Percentiles rank a stretch among this genome's conserved stretches.
Evolutionary conservation across 805 yeast genomes (phyloP).

Genomic region (Peterozyma xylosa): DNA sequence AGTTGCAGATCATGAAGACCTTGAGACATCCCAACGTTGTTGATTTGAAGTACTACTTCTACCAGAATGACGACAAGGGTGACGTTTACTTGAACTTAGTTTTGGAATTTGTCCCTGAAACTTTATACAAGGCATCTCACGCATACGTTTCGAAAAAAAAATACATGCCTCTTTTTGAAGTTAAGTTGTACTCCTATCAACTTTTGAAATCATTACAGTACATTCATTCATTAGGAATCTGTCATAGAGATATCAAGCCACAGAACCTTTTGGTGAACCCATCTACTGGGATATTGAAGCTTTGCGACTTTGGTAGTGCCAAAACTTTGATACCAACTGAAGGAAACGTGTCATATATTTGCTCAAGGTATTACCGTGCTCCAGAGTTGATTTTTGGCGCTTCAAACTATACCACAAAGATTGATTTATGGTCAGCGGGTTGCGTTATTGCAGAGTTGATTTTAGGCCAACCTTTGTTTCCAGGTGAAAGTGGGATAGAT

Average conservation of each 20-base stretch:
- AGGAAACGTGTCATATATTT: conserved; percentile 93
- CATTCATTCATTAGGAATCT: conserved; percentile 67
- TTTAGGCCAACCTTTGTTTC: conserved; percentile 93
- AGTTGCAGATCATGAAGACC: conserved; percentile 89
- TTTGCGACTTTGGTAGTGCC: conserved; percentile 96
- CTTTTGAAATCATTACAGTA: conserved; percentile 71
- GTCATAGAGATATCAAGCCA: conserved; percentile 93
- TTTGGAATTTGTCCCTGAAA: conserved; percentile 92
- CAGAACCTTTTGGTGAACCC: conserved; percentile 88
- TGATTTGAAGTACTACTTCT: conserved; percentile 80
- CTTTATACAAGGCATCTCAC: conserved; percentile 84
- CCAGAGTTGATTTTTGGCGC: conserved; percentile 98
- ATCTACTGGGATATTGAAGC: conserved; percentile 70
- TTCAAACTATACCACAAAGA: conserved; percentile 90
- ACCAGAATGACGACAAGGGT: conserved; percentile 65
- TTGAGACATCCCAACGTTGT: conserved; percentile 84
- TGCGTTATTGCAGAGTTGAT: conserved; percentile 97
- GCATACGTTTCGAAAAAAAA: conserved; percentile 69
- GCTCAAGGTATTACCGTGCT: conserved; percentile 94
- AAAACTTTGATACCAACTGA: conserved; percentile 83
- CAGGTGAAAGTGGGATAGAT: conserved; percentile 97
- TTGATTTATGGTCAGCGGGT: conserved; percentile 96
- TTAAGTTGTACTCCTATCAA: conserved; percentile 78
- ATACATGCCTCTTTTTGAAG: conserved; percentile 84
- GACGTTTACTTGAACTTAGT: conserved; percentile 86